Percentiles rank a stretch among this genome's conserved stretches.
phyloP scores from a whole-genome alignment of 495 filamentous ascomycete genomes.

The Neohortaea acidophila region DNA sequence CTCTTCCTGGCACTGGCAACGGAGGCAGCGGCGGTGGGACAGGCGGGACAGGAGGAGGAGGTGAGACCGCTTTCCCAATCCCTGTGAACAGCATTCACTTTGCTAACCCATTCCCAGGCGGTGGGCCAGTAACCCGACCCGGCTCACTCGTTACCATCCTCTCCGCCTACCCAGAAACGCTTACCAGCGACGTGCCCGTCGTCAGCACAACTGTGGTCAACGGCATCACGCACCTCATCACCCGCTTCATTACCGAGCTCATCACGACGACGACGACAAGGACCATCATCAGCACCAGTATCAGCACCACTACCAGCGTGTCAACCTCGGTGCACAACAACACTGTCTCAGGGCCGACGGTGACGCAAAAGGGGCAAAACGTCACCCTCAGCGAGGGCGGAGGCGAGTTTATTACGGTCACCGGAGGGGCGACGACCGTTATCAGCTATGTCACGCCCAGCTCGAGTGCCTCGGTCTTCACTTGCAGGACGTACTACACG shows the following conservation, averaged over 20 bases:
- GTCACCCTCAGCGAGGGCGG: conserved; percentile 9
- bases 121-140: conserved; percentile 1
- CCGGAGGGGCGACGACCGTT: conserved; percentile 2
- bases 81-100: too few relatives aligned
- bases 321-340: neutral
- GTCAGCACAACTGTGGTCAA: conserved; percentile 7
- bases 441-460: neutral
- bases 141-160: neutral
- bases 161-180: neutral
- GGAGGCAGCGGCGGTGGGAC: conserved; percentile 3
- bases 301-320: conserved; percentile 2
- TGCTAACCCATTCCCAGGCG: neutral
- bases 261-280: conserved; percentile 9
- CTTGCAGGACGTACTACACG: conserved; percentile 13
- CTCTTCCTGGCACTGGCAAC: conserved; percentile 1
- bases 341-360: conserved; percentile 2
- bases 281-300: conserved; percentile 4
- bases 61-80: too few relatives aligned
- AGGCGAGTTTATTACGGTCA: conserved; percentile 8
- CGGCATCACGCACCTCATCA: conserved; percentile 12
- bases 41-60: too few relatives aligned
- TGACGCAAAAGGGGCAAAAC: neutral
- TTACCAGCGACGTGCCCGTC: conserved; percentile 3
- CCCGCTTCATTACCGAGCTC: conserved; percentile 7
- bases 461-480: conserved; percentile 6